phyloP scores from a whole-genome alignment of 768 basidiomycete genomes.

The Favolaschia claudopus region DNA sequence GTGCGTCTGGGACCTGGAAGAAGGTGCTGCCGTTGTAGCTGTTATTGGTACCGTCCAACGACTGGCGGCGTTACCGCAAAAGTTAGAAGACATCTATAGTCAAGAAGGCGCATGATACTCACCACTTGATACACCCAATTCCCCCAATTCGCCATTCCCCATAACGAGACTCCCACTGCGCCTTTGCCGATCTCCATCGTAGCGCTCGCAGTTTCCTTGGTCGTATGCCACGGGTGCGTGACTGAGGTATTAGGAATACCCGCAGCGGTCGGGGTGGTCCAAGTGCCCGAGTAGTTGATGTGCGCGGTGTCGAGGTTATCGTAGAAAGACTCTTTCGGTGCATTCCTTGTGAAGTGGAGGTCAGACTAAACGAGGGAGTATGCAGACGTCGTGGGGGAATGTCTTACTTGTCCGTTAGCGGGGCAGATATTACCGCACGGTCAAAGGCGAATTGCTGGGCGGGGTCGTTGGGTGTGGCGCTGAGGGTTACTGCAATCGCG shows the following conservation, averaged over 20 bases:
- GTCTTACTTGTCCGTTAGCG: neutral
- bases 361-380: neutral
- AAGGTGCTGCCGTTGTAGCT: neutral
- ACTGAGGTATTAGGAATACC: constrained; percentile 2
- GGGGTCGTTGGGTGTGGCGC: neutral
- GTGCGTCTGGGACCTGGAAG: neutral
- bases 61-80: too few species aligned
- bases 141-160: neutral
- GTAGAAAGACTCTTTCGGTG: constrained; percentile 1
- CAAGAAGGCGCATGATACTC: neutral
- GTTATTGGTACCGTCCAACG: neutral
- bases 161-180: neutral
- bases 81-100: neutral
- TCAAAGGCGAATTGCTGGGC: neutral
- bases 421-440: neutral
- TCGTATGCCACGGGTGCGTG: neutral
- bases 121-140: neutral
- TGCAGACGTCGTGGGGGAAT: neutral
- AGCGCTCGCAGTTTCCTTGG: neutral
- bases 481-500: neutral
- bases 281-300: neutral
- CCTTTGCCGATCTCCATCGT: neutral
- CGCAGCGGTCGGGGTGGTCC: neutral
- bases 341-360: too few species aligned
- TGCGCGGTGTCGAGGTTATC: neutral